These are phyloP conservation scores for Arbutus unedo DNA, from an alignment of 148 eudicot species.

Conservation along the genomic window DNA sequence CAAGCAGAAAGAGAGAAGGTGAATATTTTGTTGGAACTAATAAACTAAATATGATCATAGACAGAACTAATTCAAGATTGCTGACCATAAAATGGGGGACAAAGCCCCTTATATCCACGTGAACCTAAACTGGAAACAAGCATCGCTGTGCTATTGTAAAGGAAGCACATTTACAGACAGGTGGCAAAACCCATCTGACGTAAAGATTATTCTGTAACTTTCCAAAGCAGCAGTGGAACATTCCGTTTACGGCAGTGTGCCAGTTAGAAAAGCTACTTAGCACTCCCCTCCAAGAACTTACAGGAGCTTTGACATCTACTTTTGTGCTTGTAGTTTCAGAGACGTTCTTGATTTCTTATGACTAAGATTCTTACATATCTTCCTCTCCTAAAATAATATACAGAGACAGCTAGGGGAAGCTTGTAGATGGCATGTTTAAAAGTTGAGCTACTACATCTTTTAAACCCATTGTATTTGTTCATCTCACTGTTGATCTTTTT, in stretches of 20 bases:
- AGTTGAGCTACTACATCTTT: not conserved
- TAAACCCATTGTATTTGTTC: not conserved
- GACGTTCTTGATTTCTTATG: not conserved
- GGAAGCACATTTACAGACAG: not conserved
- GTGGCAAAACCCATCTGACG: not conserved
- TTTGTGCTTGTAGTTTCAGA: not conserved
- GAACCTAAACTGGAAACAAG: not conserved
- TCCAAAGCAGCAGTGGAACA: not conserved
- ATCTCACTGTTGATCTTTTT: not conserved
- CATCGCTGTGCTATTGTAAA: not conserved
- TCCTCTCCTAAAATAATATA: not conserved
- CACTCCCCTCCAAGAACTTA: not conserved
- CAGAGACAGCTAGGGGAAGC: not conserved
- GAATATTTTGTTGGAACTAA: not conserved
- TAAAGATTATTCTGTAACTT: not conserved
- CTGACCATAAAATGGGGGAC: not conserved
- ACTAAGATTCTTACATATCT: not conserved
- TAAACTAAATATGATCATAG: not conserved
- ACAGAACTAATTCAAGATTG: not conserved
- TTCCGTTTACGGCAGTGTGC: not conserved
- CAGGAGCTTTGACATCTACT: not conserved
- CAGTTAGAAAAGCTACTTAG: not conserved
- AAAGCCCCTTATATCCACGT: not conserved
- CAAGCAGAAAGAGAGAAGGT: not conserved
- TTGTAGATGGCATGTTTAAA: not conserved